Evolutionary conservation across 208 protist genomes (phyloP).

Genomic region (Trypanosoma scelopori): DNA sequence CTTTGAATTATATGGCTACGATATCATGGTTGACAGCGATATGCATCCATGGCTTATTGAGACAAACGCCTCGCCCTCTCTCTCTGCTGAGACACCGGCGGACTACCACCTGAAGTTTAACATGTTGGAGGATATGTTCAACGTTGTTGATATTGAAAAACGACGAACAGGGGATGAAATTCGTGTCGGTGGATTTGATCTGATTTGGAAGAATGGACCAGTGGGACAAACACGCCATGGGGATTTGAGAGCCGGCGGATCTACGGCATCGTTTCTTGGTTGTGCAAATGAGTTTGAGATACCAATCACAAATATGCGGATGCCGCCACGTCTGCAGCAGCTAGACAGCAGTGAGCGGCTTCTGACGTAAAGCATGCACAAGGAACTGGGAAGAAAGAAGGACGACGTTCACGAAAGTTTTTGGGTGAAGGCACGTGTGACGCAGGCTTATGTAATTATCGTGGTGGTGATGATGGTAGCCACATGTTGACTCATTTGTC

Average conservation of each 20-base stretch:
- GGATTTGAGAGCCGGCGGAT: constrained; percentile 1
- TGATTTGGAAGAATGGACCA: constrained; percentile 87
- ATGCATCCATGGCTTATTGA: constrained; percentile 91
- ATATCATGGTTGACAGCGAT: constrained; percentile 88
- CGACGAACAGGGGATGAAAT: constrained; percentile 69
- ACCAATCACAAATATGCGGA: constrained; percentile 76
- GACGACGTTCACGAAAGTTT: background rate
- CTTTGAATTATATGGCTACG: constrained; percentile 92
- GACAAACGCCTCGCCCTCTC: constrained; percentile 91
- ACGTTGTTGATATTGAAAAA: constrained; percentile 87
- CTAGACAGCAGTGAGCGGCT: constrained; percentile 71
- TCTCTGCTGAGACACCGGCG: constrained; percentile 90
- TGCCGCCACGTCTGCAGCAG: constrained; percentile 79
- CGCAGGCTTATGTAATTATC: background rate
- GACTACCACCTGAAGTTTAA: constrained; percentile 96
- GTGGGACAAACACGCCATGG: constrained; percentile 28
- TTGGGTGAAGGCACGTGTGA: background rate
- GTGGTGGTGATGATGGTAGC: too few species aligned
- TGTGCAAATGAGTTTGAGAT: constrained; percentile 88
- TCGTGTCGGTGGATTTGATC: constrained; percentile 88
- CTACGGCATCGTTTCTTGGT: constrained; percentile 59
- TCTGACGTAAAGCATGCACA: constrained; percentile 47
- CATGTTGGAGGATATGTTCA: constrained; percentile 93
- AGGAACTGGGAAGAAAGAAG: constrained; percentile 3
- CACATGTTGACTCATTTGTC: background rate